A percentile compares a stretch with the other conserved stretches of the same genome.
These are phyloP conservation scores for Bisporella sp. DNA, from an alignment of 2,329 filamentous ascomycete species.

Conservation along the genomic window DNA sequence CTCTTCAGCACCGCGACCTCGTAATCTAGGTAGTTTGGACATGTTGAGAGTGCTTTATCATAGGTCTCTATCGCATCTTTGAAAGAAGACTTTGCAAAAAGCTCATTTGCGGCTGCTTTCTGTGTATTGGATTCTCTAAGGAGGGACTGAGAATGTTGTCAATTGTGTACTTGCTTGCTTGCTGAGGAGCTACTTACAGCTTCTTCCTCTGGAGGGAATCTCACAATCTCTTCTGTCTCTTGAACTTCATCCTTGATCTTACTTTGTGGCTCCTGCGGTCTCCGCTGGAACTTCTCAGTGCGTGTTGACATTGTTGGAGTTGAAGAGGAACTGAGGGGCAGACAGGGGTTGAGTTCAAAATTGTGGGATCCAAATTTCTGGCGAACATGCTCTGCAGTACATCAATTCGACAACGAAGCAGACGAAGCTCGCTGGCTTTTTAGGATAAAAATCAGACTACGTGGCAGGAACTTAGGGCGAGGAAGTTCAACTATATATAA, in stretches of 20 bases:
- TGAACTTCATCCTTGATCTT: slow-evolving; percentile 5
- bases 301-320: slow-evolving; percentile 22
- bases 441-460: too few relatives aligned
- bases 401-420: too few relatives aligned
- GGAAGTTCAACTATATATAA: too few relatives aligned
- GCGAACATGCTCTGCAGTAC: too few relatives aligned
- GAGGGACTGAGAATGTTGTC: slow-evolving; percentile 43
- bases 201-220: slow-evolving; percentile 37
- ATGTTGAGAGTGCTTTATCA: slow-evolving; percentile 68
- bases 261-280: slow-evolving; percentile 17
- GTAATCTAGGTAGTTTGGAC: slow-evolving; percentile 80
- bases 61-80: slow-evolving; percentile 76
- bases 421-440: too few relatives aligned
- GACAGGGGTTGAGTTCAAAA: too few relatives aligned
- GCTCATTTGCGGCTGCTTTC: slow-evolving; percentile 70
- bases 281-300: slow-evolving; percentile 26
- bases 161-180: neutral
- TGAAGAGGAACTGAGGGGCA: neutral
- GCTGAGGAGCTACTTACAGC: slow-evolving; percentile 23
- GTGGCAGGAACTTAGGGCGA: too few relatives aligned
- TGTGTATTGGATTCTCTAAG: slow-evolving; percentile 63
- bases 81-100: slow-evolving; percentile 69
- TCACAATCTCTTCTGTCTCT: slow-evolving; percentile 22
- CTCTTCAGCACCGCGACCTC: slow-evolving; percentile 80
- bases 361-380: too few relatives aligned